Conservation (phyloP, 768 basidiomycete species). For the Russula sp. region DNA sequence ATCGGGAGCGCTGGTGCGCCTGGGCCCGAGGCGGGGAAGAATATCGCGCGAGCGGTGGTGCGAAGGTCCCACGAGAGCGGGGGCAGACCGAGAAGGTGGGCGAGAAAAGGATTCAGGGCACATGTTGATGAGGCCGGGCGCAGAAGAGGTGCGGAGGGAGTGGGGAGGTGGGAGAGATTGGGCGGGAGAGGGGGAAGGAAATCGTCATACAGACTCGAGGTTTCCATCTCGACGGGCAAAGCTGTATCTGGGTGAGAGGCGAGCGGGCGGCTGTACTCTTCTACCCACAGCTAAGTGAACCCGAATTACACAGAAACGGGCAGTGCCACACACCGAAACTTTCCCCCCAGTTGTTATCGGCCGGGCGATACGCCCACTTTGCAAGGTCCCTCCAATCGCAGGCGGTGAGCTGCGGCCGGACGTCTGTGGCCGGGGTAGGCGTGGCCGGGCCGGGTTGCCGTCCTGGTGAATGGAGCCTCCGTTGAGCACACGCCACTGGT, state of each 20-base stretch:
- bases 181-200: slow-evolving; percentile 42
- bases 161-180: slow-evolving; percentile 33
- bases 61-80: slow-evolving; percentile 48
- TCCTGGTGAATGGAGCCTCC: not conserved
- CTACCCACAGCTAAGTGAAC: not conserved
- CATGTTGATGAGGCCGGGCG: slow-evolving; percentile 41
- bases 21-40: slow-evolving; percentile 26
- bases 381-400: slow-evolving; percentile 52
- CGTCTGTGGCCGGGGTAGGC: not conserved
- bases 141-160: slow-evolving; percentile 15
- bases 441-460: slow-evolving; percentile 18
- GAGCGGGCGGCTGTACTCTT: not conserved
- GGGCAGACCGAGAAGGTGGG: slow-evolving; percentile 39
- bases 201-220: slow-evolving; percentile 31
- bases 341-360: slow-evolving; percentile 33
- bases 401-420: slow-evolving; percentile 24
- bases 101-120: slow-evolving; percentile 53
- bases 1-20: slow-evolving; percentile 31
- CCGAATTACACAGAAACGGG: not conserved
- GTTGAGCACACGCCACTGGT: not conserved
- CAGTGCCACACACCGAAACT: slow-evolving; percentile 20
- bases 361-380: slow-evolving; percentile 45
- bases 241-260: not conserved
- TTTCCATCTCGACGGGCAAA: not conserved
- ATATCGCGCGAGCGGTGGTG: slow-evolving; percentile 18